Evolutionary conservation across 2,329 filamentous ascomycete species (phyloP), one percentile per base, ranked within the genome.

Genomic region (Claviceps africana): DNA sequence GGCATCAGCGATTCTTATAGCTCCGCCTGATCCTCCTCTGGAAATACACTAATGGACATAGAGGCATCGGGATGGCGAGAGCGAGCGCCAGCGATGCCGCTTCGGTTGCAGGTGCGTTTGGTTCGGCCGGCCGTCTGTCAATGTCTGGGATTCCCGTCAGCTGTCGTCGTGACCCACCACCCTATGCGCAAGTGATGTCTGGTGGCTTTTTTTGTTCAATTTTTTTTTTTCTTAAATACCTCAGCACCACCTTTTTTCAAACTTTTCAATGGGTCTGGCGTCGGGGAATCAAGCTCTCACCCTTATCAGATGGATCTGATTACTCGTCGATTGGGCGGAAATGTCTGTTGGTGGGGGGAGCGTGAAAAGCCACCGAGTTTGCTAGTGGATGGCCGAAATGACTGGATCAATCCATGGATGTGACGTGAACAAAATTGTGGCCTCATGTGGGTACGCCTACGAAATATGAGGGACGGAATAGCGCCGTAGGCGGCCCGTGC

Each of bases 301-400:
- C 30, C 11, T 48, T 52, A 52, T 52, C 51, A 52, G 51, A 52
- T 52, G 51, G 51, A 52, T 52, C 51, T 52, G 51, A 52, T 37
- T 52, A 52, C n/a, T 35, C 21, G 19, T 33, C 19, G 7, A 48
- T 44, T 30, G 46, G 37, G 8, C 42, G 28, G 35, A 44, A 33
- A 19, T 45, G 25, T 19, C 25, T n/a, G 13, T 7, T 30, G 22
- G 25, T n/a, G n/a, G 25, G 13, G 4, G 43, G 43, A 45, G 43
- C 43, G 13, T 30, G 6, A 30, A 30, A 45, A 45, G 43, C 43
- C 43, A 45, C 25, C 10, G 17, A 45, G 22, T 28, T 30, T 45
- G 21, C 15, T n/a, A 21, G 40, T 43, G 40, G 19, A 43, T 43
- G 40, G 15, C 40, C 8, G 13, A 37, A n/a, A n/a, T n/a, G n/a